phyloP scores from a whole-genome alignment of 192 early-diverging fungal genomes.

The Haplosporangium gracile region DNA sequence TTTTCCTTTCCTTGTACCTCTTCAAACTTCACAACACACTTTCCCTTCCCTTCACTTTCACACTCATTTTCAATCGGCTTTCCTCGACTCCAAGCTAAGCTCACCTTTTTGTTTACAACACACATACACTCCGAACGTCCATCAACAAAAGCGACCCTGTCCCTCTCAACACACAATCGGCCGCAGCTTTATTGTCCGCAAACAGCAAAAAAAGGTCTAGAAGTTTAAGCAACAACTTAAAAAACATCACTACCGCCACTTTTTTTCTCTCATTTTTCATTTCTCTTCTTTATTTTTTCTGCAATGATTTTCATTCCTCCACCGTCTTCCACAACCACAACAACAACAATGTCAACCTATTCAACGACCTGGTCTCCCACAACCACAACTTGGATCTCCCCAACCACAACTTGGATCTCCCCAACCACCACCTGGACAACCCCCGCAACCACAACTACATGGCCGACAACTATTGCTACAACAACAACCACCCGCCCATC shows the following conservation, averaged over 20 bases:
- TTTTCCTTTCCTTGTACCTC: not conserved
- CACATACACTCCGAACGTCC: not conserved
- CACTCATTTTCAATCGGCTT: not conserved
- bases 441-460: not conserved
- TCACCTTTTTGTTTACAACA: not conserved
- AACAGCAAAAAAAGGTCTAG: not conserved
- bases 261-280: not conserved
- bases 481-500: not conserved
- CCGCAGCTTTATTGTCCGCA: slow-evolving; percentile 4
- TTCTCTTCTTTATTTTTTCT: not conserved
- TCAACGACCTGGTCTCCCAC: not conserved
- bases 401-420: slow-evolving; percentile 1
- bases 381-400: not conserved
- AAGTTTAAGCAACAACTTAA: not conserved
- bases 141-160: not conserved
- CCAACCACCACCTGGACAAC: not conserved
- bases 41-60: not conserved
- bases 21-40: not conserved
- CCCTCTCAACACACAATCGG: not conserved
- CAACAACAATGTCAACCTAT: not conserved
- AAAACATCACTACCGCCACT: not conserved
- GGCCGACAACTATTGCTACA: not conserved
- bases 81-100: not conserved
- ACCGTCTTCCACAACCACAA: not conserved
- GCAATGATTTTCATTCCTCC: not conserved